Percentiles rank a stretch among this genome's conserved stretches.
Evolutionary conservation across 2,329 filamentous ascomycete genomes (phyloP).

Genomic region (Cryphonectria nitschkei): DNA sequence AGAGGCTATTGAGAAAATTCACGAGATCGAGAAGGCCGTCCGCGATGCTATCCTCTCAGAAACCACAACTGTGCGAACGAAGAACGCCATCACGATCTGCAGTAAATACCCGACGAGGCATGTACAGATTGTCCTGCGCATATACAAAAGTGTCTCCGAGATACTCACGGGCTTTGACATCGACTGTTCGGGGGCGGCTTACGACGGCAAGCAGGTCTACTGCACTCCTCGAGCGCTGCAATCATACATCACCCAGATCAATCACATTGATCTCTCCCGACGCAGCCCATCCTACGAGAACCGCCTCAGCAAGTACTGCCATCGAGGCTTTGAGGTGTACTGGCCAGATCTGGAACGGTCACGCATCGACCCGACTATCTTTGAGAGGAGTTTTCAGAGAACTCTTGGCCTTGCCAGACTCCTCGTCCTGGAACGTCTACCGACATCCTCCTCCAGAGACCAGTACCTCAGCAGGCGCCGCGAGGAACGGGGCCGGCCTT

Average conservation of each 20-base stretch:
- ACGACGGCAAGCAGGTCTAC: slow-evolving; percentile 80
- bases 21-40: slow-evolving; percentile 75
- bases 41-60: slow-evolving; percentile 80
- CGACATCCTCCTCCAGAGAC: slow-evolving; percentile 69
- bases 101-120: slow-evolving; percentile 84
- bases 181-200: slow-evolving; percentile 80
- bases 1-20: slow-evolving; percentile 81
- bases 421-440: slow-evolving; percentile 78
- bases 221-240: slow-evolving; percentile 75
- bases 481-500: slow-evolving; percentile 71
- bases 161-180: slow-evolving; percentile 90
- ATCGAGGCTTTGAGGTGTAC: slow-evolving; percentile 81
- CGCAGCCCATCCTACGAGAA: slow-evolving; percentile 88
- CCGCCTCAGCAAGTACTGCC: slow-evolving; percentile 82
- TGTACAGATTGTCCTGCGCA: slow-evolving; percentile 79
- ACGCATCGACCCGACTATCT: slow-evolving; percentile 84
- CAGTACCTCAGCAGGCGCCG: slow-evolving; percentile 72
- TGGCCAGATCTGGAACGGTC: slow-evolving; percentile 76
- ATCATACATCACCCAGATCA: slow-evolving; percentile 81
- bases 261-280: slow-evolving; percentile 77
- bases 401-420: slow-evolving; percentile 79
- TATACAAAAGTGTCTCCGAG: slow-evolving; percentile 83
- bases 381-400: slow-evolving; percentile 76
- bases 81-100: slow-evolving; percentile 81
- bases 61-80: slow-evolving; percentile 81